A percentile compares a stretch with the other conserved stretches of the same genome.
Conservation (phyloP, 345 rosid species). For the Citrus inodora region DNA sequence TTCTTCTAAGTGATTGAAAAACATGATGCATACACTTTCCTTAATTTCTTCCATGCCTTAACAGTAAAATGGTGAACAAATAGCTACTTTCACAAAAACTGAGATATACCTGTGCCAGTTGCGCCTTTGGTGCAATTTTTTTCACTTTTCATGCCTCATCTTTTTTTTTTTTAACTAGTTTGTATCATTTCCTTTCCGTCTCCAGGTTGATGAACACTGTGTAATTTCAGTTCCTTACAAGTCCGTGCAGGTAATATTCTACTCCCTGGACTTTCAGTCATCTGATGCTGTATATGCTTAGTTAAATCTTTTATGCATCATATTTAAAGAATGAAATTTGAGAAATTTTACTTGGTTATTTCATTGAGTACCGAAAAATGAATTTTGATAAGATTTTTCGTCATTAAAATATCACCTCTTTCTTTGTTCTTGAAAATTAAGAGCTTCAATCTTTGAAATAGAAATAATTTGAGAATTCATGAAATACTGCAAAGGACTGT, state of each 20-base stretch:
- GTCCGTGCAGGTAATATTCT: constrained; percentile 63
- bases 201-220: constrained; percentile 84
- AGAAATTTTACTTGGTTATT: neutral
- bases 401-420: neutral
- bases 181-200: constrained; percentile 23
- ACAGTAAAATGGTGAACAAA: neutral
- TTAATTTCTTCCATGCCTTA: neutral
- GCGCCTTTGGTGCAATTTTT: neutral
- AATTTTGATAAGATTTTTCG: neutral
- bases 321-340: neutral
- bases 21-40: neutral
- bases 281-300: neutral
- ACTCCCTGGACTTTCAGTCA: neutral
- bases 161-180: neutral
- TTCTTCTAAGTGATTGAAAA: neutral
- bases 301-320: neutral
- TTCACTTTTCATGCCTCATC: constrained; percentile 10
- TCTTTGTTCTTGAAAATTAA: neutral
- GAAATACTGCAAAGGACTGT: neutral
- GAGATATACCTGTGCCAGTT: neutral
- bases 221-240: constrained; percentile 65
- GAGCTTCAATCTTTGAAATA: neutral
- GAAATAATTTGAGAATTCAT: neutral
- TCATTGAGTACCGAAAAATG: neutral
- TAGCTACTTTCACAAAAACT: neutral